These are phyloP conservation scores for Tetrahymena elliotti DNA, from an alignment of 73 alveolate species.

Conservation along the genomic window DNA sequence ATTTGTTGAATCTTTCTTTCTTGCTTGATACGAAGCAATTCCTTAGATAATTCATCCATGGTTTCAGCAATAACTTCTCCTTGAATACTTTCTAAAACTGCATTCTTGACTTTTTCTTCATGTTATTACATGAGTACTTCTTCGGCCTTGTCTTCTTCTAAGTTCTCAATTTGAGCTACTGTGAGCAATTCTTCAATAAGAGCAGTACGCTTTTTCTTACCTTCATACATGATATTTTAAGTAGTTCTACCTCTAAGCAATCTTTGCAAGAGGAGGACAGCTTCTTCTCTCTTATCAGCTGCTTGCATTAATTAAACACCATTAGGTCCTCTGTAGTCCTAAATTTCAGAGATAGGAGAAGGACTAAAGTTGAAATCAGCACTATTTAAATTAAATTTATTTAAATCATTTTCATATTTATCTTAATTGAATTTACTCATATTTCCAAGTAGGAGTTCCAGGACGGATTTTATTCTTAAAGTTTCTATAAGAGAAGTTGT, in stretches of 20 bases:
- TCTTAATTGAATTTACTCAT: constrained; percentile 20
- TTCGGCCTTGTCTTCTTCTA: constrained; percentile 88
- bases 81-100: constrained; percentile 92
- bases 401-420: constrained; percentile 15
- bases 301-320: constrained; percentile 20
- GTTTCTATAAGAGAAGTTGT: constrained; percentile 39
- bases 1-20: constrained; percentile 92
- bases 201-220: constrained; percentile 94
- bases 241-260: constrained; percentile 94
- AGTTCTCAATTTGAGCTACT: constrained; percentile 91
- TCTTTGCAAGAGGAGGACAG: constrained; percentile 83
- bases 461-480: constrained; percentile 30
- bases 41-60: constrained; percentile 86
- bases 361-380: constrained; percentile 43
- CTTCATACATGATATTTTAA: constrained; percentile 95
- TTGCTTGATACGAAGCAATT: constrained; percentile 88
- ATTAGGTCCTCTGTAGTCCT: background rate
- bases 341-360: constrained; percentile 37
- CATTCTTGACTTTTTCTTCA: constrained; percentile 92
- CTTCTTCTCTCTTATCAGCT: constrained; percentile 64
- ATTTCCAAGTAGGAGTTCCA: constrained; percentile 33
- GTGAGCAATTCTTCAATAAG: constrained; percentile 89
- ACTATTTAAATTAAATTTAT: background rate
- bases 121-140: constrained; percentile 80
- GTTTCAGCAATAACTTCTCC: constrained; percentile 94